These are phyloP conservation scores for Liriodendron chinense DNA, from an alignment of 164 flowering plant genomes.

Conservation along the genomic window DNA sequence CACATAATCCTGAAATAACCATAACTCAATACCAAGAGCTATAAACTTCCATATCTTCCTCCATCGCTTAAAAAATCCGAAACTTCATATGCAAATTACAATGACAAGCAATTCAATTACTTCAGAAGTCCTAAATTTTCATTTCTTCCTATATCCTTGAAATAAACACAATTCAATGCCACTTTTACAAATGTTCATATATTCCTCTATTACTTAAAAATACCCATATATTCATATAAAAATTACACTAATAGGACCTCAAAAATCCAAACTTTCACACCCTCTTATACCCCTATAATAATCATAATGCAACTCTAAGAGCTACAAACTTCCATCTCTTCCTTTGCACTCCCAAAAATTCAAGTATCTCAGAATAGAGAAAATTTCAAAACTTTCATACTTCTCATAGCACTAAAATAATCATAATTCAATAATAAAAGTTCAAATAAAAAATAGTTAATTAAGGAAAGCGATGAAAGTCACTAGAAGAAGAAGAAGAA, in stretches of 20 bases:
- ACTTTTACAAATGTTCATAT: too few species aligned
- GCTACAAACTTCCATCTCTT: background rate
- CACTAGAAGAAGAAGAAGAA: slow-evolving; percentile 6
- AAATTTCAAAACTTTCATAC: background rate
- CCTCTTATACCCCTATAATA: background rate
- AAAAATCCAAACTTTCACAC: background rate
- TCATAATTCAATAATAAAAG: too few species aligned
- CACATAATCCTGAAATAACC: background rate
- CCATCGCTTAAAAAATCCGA: background rate
- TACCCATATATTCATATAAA: too few species aligned
- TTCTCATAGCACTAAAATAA: too few species aligned
- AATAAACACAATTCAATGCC: background rate
- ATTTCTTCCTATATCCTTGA: background rate
- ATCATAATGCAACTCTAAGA: background rate
- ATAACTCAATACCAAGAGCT: background rate
- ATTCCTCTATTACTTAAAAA: too few species aligned
- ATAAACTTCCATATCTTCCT: background rate
- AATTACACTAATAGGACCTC: too few species aligned
- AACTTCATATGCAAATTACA: background rate
- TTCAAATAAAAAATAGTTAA: background rate
- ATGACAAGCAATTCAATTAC: too few species aligned
- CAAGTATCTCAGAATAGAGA: background rate
- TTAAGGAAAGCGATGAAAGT: background rate
- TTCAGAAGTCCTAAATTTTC: background rate
- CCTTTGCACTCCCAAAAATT: background rate